phyloP scores from a whole-genome alignment of 495 filamentous ascomycete genomes.

The Letharia columbiana region DNA sequence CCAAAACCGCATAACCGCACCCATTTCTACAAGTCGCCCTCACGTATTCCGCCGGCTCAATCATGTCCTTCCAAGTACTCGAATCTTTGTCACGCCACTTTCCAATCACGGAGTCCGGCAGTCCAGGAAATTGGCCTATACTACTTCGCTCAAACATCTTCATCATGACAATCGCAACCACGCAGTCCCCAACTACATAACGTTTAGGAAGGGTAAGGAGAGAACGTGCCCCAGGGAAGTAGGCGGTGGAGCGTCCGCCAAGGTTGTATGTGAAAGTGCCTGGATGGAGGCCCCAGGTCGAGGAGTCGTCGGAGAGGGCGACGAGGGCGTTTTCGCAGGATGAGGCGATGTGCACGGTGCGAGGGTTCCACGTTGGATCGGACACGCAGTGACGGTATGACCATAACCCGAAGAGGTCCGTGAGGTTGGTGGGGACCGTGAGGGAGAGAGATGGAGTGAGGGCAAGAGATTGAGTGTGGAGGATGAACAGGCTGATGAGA shows the following conservation, averaged over 20 bases:
- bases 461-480: not conserved
- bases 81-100: conserved; percentile 6
- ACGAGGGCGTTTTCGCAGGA: conserved; percentile 8
- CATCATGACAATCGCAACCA: conserved; percentile 16
- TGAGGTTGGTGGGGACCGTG: not conserved
- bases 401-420: not conserved
- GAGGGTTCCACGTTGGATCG: not conserved
- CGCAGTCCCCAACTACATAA: conserved; percentile 7
- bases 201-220: conserved; percentile 4
- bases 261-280: not conserved
- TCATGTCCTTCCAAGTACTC: conserved; percentile 4
- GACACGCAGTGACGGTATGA: not conserved
- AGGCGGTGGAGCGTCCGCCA: not conserved
- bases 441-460: not conserved
- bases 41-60: conserved; percentile 2
- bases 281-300: conserved; percentile 1
- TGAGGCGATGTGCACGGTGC: not conserved
- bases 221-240: not conserved
- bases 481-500: not conserved
- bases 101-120: not conserved
- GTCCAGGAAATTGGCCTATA: not conserved
- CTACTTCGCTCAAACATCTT: conserved; percentile 12
- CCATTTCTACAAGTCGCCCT: conserved; percentile 10
- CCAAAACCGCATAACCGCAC: conserved; percentile 7
- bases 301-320: conserved; percentile 4